A percentile compares a stretch with the other conserved stretches of the same genome.
These are phyloP conservation scores for Isabelozyma gotoi DNA, from an alignment of 805 yeast species.

Conservation along the genomic window DNA sequence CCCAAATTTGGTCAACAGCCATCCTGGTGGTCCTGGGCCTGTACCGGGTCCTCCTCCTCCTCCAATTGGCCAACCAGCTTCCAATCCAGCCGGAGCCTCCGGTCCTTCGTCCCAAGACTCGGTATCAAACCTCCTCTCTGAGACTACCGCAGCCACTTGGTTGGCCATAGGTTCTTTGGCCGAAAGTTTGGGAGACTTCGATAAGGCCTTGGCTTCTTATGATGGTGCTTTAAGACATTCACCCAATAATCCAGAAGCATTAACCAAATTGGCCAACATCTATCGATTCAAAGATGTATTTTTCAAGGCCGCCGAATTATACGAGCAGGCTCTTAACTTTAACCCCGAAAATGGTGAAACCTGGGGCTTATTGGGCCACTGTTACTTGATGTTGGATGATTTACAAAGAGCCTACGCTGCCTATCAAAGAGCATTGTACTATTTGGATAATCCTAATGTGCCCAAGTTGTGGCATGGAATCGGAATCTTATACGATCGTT, in stretches of 20 bases:
- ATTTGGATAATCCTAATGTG: constrained; percentile 87
- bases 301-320: constrained; percentile 91
- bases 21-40: constrained; percentile 5
- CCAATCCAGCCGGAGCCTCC: neutral
- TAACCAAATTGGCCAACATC: constrained; percentile 82
- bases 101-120: constrained; percentile 7
- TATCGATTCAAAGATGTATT: constrained; percentile 88
- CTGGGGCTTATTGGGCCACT: constrained; percentile 96
- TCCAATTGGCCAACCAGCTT: constrained; percentile 8
- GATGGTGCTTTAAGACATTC: constrained; percentile 84
- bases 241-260: constrained; percentile 82
- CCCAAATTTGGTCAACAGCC: neutral
- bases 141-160: constrained; percentile 83
- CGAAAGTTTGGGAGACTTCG: constrained; percentile 83
- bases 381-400: constrained; percentile 95
- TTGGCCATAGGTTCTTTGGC: constrained; percentile 86
- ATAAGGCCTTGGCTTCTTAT: constrained; percentile 84
- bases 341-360: constrained; percentile 91
- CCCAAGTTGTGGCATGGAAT: constrained; percentile 99
- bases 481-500: constrained; percentile 93
- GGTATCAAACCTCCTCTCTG: constrained; percentile 21
- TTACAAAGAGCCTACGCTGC: constrained; percentile 94
- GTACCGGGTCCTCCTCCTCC: constrained; percentile 10
- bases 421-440: constrained; percentile 92
- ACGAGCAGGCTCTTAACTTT: constrained; percentile 79